These are phyloP conservation scores for Eimeria maxima DNA, from an alignment of 169 alveolate species.

Conservation along the genomic window DNA sequence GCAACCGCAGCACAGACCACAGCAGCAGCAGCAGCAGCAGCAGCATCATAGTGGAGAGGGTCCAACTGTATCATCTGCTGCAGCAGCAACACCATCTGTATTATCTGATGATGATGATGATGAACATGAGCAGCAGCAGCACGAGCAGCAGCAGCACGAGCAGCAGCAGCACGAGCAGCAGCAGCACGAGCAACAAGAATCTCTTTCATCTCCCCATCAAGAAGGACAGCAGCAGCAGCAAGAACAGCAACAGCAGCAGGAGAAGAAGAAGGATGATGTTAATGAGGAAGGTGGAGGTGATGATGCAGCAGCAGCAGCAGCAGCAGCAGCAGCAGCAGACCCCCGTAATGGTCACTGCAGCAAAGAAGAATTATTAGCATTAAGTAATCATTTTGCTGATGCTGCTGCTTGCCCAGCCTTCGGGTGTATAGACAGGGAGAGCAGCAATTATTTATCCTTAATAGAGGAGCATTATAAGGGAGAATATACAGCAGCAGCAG, in stretches of 20 bases:
- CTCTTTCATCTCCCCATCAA: background rate
- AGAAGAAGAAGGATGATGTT: background rate
- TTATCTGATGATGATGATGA: no score
- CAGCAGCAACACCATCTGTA: no score
- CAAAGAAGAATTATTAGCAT: constrained; percentile 39
- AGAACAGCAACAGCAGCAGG: constrained; percentile 4
- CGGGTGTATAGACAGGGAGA: constrained; percentile 58
- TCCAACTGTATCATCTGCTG: no score
- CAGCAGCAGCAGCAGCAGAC: constrained; percentile 50
- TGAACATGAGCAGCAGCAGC: constrained; percentile 12
- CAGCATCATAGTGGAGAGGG: no score
- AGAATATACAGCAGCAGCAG: background rate
- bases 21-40: no score
- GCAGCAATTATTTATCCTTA: background rate
- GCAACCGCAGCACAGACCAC: no score
- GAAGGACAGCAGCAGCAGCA: background rate
- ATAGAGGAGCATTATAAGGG: constrained; percentile 58
- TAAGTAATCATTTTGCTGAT: constrained; percentile 3
- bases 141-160: constrained; percentile 4
- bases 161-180: constrained; percentile 5
- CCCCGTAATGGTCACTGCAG: constrained; percentile 59
- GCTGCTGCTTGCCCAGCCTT: constrained; percentile 46
- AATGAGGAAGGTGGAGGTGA: no score
- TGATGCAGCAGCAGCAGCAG: background rate
- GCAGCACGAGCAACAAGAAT: background rate